Conservation (phyloP, 73 alveolate species). For the Tetrahymena malaccensis region DNA sequence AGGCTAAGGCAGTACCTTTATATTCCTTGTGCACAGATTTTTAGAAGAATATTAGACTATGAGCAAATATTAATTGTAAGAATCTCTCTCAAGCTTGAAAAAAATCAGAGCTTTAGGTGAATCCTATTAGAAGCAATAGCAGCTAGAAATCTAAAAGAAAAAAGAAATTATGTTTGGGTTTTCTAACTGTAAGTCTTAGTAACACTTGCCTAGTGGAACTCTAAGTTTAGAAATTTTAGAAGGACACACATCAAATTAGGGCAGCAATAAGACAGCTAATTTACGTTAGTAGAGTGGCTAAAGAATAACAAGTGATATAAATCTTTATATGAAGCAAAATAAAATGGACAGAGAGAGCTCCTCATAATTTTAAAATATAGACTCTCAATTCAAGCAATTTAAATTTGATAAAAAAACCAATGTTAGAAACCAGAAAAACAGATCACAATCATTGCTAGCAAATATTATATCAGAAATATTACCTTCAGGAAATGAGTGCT, state of each 20-base stretch:
- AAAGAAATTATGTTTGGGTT: neutral
- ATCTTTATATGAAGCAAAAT: no score
- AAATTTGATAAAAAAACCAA: neutral
- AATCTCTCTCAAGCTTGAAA: neutral
- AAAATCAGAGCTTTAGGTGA: neutral
- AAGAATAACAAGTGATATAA: neutral
- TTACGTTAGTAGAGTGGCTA: neutral
- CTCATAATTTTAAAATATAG: neutral
- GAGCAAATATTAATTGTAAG: neutral
- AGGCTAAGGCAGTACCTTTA: neutral
- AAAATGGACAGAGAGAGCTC: neutral
- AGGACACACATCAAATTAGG: neutral
- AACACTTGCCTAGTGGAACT: neutral
- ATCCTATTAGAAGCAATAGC: neutral
- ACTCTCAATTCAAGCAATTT: neutral
- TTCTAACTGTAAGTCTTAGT: neutral
- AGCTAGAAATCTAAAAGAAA: neutral
- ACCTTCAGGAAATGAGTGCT: neutral
- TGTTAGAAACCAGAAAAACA: neutral
- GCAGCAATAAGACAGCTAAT: neutral
- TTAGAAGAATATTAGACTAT: neutral
- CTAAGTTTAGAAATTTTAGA: neutral
- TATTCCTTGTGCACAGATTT: neutral
- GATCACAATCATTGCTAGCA: neutral
- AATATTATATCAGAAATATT: neutral